phyloP scores from a whole-genome alignment of 164 flowering plant species.

The Umbilicus rupestris region DNA sequence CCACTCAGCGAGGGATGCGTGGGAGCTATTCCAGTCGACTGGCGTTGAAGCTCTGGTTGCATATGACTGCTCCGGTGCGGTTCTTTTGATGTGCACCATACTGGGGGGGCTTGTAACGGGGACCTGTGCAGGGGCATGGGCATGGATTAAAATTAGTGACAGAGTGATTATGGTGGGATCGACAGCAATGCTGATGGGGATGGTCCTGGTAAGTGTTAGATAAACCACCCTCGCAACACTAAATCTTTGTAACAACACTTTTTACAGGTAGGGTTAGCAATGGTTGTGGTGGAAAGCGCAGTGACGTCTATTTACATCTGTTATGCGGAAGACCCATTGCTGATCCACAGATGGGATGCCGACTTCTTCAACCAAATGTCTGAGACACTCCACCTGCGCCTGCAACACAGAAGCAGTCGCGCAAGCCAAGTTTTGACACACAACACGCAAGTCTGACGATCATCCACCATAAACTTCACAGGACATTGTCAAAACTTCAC shows the following conservation, averaged over 20 bases:
- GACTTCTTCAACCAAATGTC: conserved; percentile 81
- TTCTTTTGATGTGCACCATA: conserved; percentile 82
- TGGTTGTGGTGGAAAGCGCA: conserved; percentile 91
- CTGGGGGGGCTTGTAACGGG: conserved; percentile 91
- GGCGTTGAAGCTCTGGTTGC: conserved; percentile 99
- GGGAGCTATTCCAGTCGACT: conserved; percentile 98
- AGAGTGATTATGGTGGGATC: conserved; percentile 71
- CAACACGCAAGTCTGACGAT: conserved; percentile 18
- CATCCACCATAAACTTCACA: too few relatives aligned
- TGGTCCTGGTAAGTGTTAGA: conserved; percentile 65
- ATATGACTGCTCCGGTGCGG: conserved; percentile 99
- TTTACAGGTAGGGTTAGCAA: conserved; percentile 77
- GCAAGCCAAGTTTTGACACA: conserved; percentile 56
- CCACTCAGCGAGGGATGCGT: conserved; percentile 96
- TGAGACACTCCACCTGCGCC: conserved; percentile 74
- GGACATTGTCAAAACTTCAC: too few relatives aligned
- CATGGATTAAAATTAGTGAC: conserved; percentile 53
- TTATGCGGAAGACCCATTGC: conserved; percentile 79
- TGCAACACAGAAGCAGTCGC: conserved; percentile 80
- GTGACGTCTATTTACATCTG: conserved; percentile 96
- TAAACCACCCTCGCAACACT: too few relatives aligned
- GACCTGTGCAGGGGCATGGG: conserved; percentile 76
- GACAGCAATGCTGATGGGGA: conserved; percentile 92
- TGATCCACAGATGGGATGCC: conserved; percentile 84
- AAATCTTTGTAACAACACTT: too few relatives aligned